Percentiles rank a stretch among this genome's conserved stretches.
Conservation (phyloP, 2,329 filamentous ascomycete species). For the Colletotrichum aenigma region DNA sequence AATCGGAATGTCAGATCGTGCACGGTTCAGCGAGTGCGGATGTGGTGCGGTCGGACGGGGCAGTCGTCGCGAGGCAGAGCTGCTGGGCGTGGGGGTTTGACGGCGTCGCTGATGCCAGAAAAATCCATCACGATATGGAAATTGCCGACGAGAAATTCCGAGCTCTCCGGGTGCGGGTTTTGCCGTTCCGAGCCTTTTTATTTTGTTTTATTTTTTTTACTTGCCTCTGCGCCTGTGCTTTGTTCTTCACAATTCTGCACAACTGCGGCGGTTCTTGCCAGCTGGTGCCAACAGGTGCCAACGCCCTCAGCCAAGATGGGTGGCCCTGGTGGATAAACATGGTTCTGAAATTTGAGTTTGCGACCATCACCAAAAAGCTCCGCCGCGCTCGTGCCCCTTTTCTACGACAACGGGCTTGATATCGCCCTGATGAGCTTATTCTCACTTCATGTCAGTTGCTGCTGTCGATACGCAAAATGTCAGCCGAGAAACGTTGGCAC, state of each 20-base stretch:
- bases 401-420: background rate
- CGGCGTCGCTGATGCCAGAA: background rate
- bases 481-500: background rate
- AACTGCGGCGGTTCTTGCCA: fast-evolving
- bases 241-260: background rate
- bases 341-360: background rate
- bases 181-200: background rate
- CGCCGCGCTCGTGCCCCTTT: background rate
- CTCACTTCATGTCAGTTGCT: background rate
- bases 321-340: background rate
- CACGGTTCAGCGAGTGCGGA: background rate
- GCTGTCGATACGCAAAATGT: background rate
- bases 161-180: background rate
- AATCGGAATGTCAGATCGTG: background rate
- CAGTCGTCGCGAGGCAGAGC: conserved; percentile 1
- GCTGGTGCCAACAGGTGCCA: background rate
- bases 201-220: background rate
- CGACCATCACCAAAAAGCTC: background rate
- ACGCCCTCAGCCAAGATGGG: background rate
- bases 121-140: conserved; percentile 11
- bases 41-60: conserved; percentile 1
- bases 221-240: background rate
- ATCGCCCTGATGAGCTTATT: background rate
- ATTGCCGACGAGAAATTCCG: conserved; percentile 20
- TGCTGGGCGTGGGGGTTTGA: background rate